Base-by-base conservation (phyloP, 495 filamentous ascomycete genomes). In the Penicillium simplicissimum region DNA sequence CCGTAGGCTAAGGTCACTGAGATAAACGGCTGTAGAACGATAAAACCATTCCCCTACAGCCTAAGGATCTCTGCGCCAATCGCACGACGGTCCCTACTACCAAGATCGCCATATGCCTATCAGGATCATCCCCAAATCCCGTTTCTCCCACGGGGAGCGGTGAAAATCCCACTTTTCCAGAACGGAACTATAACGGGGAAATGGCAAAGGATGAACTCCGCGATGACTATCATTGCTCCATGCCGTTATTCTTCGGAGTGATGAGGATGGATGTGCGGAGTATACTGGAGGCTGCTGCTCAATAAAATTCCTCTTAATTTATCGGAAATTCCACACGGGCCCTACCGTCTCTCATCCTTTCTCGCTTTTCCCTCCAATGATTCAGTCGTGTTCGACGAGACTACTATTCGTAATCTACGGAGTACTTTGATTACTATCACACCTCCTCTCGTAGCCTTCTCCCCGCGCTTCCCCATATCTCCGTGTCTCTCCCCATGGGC, bases 111-210 rank as follows among this genome's bases (percentile, higher is more conserved):
- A 31, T 31, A 4, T 31, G 28, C 28, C 28, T 31, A 31, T 31
- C 28, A 31, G 28, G 28, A 40, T 23, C n/a, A 15, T 28, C n/a
- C 15, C 11, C 52, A 11, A 23, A 25, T 47, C 43, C 21, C 21
- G 21, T 14, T 47, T 14, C 4, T 42, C n/a, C 45, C 23, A 7
- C 15, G 25, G 21, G 45, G 45, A 49, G 45, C 45, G 45, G 45
- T 49, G 45, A 49, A 31, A 49, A 49, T 49, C 45, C 45, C 23
- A 49, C 23, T 49, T 49, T 49, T 49, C 23, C 45, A 49, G 17
- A 19, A 45, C 42, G 17, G 42, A 45, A 45, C 17, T 45, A 45
- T 45, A 19, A 45, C 42, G 42, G 42, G 17, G 17, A 45, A 45
- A 45, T 45, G 19, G 17, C 9, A 23, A 21, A 8, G 8, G 42